Evolutionary conservation across 2,329 filamentous ascomycete species (phyloP), one percentile per base, ranked within the genome.

Genomic region (Phaeoacremonium minimum): DNA sequence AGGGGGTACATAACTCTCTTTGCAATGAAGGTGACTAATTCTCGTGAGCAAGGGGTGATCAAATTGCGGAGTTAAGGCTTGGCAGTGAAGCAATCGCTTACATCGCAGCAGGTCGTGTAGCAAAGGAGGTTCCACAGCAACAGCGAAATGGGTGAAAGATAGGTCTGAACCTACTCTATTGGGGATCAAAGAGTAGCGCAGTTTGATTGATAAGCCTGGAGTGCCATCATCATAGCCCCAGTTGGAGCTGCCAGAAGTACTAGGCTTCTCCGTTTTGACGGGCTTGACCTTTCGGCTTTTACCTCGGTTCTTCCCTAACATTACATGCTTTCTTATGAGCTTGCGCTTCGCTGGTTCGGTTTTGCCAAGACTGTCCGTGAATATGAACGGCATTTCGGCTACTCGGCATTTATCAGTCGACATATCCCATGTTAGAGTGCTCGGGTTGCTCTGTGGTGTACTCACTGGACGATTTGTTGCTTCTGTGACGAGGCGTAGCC

Each of bases 291-390:
- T n/a, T n/a, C n/a, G n/a, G n/a, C n/a, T n/a, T 33, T 50, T 60
- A 8, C 56, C 58, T 20, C 48, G 48, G 36, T 67, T 67, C 44
- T 63, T 67, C 5, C 63, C 64, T 13, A 56, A 50, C 65, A 67
- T 68, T 2, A 66, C 63, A 54, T 63, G 57, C 39, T 56, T 60
- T 32, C 60, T 53, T 44, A 64, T 64, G 28, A 61, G 40, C 44
- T 57, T 61, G 32, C 58, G 55, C 17, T 49, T 48, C 12, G 54
- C 44, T 11, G 51, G 45, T 28, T 59, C 49, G 4, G 49, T 42
- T 30, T 57, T 58, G 15, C 49, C 43, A 12, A 38, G 34, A 14
- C 45, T 44, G 1, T 50, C 56, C 7, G 54, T 48, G 4, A 58
- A 45, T 18, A 62, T 52, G 38, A 61, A 61, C n/a, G n/a, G n/a